phyloP scores from a whole-genome alignment of 768 basidiomycete species.

The Clitopilus hobsonii region DNA sequence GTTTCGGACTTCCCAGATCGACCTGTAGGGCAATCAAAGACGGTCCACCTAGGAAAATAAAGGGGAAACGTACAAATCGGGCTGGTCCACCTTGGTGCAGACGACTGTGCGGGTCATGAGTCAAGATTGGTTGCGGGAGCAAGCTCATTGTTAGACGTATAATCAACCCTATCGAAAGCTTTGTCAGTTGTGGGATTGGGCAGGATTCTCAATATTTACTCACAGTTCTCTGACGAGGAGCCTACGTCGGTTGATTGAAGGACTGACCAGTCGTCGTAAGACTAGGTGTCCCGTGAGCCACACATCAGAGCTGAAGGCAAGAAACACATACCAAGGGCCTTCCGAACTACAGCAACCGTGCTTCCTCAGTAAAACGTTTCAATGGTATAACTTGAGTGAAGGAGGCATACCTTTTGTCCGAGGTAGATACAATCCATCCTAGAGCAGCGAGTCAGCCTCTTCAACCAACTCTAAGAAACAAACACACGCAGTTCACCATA shows the following conservation, averaged over 20 bases:
- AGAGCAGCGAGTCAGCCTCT: no score
- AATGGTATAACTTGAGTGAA: not conserved
- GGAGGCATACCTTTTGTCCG: constrained; percentile 84
- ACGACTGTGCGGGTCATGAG: no score
- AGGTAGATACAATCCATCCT: constrained; percentile 98
- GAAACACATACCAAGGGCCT: constrained; percentile 74
- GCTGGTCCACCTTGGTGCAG: constrained; percentile 62
- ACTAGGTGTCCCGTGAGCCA: constrained; percentile 12
- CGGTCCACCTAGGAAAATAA: constrained; percentile 31
- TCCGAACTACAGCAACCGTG: constrained; percentile 47
- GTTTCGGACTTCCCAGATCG: constrained; percentile 81
- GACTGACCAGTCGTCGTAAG: constrained; percentile 38
- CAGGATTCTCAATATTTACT: no score
- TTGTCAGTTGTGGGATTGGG: no score
- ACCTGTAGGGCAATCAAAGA: constrained; percentile 2
- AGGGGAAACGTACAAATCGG: constrained; percentile 68
- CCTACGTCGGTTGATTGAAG: constrained; percentile 32
- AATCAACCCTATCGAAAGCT: constrained; percentile 55
- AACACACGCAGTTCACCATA: constrained; percentile 97
- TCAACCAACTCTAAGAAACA: no score
- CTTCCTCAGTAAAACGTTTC: not conserved
- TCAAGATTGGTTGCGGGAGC: no score
- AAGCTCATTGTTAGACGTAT: constrained; percentile 44
- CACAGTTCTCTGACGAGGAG: constrained; percentile 71
- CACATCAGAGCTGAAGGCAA: no score